phyloP scores from a whole-genome alignment of 202 grass and related monocot species.

The Bolboschoenoplectus hybrid region DNA sequence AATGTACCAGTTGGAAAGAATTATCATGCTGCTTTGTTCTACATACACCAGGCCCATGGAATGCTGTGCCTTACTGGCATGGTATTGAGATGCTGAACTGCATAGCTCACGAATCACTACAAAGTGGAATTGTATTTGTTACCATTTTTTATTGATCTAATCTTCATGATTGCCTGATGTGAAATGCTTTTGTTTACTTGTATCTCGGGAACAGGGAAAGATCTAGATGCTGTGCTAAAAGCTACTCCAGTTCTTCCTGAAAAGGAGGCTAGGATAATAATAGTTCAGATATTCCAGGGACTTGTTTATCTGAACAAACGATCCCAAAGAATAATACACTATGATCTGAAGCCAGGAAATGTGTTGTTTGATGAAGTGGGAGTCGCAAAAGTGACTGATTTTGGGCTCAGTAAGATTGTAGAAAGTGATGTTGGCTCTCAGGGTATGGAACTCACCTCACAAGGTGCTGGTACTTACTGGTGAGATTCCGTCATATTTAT shows the following conservation, averaged over 20 bases:
- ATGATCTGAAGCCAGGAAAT: constrained; percentile 96
- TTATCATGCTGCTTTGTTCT: neutral
- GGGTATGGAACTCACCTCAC: constrained; percentile 98
- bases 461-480: constrained; percentile 99
- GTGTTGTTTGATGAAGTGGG: constrained; percentile 96
- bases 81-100: neutral
- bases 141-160: constrained; percentile 10
- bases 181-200: constrained; percentile 25
- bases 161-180: neutral
- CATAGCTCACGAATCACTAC: neutral
- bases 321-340: constrained; percentile 95
- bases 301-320: constrained; percentile 98
- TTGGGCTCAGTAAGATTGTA: constrained; percentile 99
- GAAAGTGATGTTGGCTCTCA: constrained; percentile 98
- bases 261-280: constrained; percentile 98
- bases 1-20: neutral
- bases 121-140: neutral
- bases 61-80: neutral
- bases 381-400: constrained; percentile 95
- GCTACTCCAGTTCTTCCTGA: constrained; percentile 93
- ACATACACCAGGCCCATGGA: neutral
- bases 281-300: constrained; percentile 99
- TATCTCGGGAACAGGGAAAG: constrained; percentile 70
- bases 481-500: constrained; percentile 43
- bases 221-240: constrained; percentile 98